These are phyloP conservation scores for Kodamaea anthophila DNA, from an alignment of 1,139 yeast genomes.

Conservation along the genomic window DNA sequence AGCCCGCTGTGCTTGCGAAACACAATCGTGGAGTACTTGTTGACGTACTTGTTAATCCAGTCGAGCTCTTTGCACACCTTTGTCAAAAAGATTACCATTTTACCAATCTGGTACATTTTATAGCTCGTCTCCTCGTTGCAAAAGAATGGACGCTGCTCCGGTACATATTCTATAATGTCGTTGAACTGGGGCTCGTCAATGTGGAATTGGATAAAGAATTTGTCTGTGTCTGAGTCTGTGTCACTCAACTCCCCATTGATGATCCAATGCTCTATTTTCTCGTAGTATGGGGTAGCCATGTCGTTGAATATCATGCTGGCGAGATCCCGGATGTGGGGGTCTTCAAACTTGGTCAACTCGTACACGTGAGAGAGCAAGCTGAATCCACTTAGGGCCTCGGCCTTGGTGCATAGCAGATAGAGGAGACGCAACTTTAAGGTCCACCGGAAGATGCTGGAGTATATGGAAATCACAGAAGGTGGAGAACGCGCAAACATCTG, in stretches of 20 bases:
- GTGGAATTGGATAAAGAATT: slow-evolving; percentile 57
- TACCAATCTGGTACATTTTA: slow-evolving; percentile 70
- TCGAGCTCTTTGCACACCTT: slow-evolving; percentile 54
- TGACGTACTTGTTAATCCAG: slow-evolving; percentile 46
- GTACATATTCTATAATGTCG: slow-evolving; percentile 28
- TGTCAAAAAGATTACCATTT: slow-evolving; percentile 63
- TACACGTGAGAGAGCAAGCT: slow-evolving; percentile 51
- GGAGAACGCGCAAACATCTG: slow-evolving; percentile 35
- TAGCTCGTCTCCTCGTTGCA: slow-evolving; percentile 36
- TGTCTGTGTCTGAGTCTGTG: slow-evolving; percentile 56
- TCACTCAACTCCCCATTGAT: slow-evolving; percentile 55
- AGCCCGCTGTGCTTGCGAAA: slow-evolving; percentile 26
- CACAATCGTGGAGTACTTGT: slow-evolving; percentile 30
- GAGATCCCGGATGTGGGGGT: slow-evolving; percentile 39
- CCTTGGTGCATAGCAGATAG: slow-evolving; percentile 32
- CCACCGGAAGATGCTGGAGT: slow-evolving; percentile 43
- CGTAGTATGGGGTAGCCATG: slow-evolving; percentile 57
- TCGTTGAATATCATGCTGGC: slow-evolving; percentile 42
- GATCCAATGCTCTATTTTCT: slow-evolving; percentile 62
- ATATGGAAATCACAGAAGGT: slow-evolving; percentile 33
- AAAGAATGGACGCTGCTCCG: slow-evolving; percentile 54
- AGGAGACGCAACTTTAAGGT: slow-evolving; percentile 54
- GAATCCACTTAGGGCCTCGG: slow-evolving; percentile 41
- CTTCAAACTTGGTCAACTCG: slow-evolving; percentile 58
- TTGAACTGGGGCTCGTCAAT: slow-evolving; percentile 25